These are phyloP conservation scores for Gautieria morchelliformis DNA, from an alignment of 768 basidiomycete genomes.

Conservation along the genomic window DNA sequence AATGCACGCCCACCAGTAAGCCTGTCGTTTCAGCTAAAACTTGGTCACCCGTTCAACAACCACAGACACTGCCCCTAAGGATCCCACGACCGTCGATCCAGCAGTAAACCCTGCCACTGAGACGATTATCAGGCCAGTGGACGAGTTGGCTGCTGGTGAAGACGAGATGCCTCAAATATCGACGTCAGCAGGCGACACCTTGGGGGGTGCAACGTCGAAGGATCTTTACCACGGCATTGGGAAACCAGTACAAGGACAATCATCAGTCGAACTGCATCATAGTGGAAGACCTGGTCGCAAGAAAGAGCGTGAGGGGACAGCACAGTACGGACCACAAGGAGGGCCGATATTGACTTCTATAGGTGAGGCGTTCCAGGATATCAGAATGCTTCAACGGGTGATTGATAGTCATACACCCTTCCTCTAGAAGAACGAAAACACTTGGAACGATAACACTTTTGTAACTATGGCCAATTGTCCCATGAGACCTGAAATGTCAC, in stretches of 20 bases:
- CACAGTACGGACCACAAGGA: slow-evolving; percentile 1
- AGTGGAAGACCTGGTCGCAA: slow-evolving; percentile 25
- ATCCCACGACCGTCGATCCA: background rate
- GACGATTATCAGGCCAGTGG: background rate
- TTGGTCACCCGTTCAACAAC: background rate
- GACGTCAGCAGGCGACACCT: slow-evolving; percentile 15
- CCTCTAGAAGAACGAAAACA: background rate
- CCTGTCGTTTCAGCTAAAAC: background rate
- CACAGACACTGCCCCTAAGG: background rate
- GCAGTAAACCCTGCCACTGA: background rate
- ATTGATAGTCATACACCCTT: background rate
- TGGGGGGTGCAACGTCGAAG: slow-evolving; percentile 25
- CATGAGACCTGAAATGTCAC: background rate
- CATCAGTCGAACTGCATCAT: slow-evolving; percentile 26
- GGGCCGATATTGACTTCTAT: background rate
- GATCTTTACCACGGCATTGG: slow-evolving; percentile 23
- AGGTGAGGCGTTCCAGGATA: background rate
- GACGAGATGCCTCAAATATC: background rate
- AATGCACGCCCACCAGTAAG: background rate
- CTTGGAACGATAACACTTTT: too few relatives aligned
- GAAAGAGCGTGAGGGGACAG: slow-evolving; percentile 2
- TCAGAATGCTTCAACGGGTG: background rate
- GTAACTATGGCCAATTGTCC: background rate
- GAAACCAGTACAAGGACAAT: slow-evolving; percentile 23
- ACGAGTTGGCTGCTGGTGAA: background rate